Conservation (phyloP, 257 asterid genomes). For the Nicotiana sylvestris region DNA sequence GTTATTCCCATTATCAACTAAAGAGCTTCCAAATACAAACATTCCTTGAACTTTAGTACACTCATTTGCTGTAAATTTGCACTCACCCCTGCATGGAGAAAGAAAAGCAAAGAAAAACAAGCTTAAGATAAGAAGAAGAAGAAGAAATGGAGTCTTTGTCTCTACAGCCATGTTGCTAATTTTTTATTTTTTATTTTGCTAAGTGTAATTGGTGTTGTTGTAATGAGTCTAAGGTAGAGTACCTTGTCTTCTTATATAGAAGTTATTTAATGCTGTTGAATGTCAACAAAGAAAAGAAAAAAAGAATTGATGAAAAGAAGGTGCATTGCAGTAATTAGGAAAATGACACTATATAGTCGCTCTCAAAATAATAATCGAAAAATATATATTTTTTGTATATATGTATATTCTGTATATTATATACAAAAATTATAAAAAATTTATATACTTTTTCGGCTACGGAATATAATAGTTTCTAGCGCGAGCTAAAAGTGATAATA, state of each 20-base stretch:
- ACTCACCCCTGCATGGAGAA: neutral
- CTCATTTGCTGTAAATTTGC: neutral
- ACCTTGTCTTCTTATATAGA: neutral
- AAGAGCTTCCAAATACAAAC: slow-evolving; percentile 84
- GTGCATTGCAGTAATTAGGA: too few species aligned
- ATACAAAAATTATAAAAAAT: too few species aligned
- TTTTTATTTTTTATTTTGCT: neutral
- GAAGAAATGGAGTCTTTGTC: neutral
- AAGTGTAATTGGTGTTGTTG: neutral
- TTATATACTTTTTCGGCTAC: too few species aligned
- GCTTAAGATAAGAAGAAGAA: neutral
- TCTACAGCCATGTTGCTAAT: neutral
- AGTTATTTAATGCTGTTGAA: neutral
- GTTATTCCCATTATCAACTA: slow-evolving; percentile 84
- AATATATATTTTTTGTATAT: too few species aligned
- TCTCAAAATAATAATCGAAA: too few species aligned
- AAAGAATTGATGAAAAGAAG: neutral
- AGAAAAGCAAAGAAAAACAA: neutral
- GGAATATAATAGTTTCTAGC: too few species aligned
- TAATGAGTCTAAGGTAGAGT: neutral
- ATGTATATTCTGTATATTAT: too few species aligned
- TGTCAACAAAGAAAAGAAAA: neutral
- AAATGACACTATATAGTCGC: too few species aligned
- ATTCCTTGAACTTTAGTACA: slow-evolving; percentile 39
- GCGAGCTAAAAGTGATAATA: neutral